Evolutionary conservation across 2,329 filamentous ascomycete genomes (phyloP).

Genomic region (Calonectria pseudoreteaudii): DNA sequence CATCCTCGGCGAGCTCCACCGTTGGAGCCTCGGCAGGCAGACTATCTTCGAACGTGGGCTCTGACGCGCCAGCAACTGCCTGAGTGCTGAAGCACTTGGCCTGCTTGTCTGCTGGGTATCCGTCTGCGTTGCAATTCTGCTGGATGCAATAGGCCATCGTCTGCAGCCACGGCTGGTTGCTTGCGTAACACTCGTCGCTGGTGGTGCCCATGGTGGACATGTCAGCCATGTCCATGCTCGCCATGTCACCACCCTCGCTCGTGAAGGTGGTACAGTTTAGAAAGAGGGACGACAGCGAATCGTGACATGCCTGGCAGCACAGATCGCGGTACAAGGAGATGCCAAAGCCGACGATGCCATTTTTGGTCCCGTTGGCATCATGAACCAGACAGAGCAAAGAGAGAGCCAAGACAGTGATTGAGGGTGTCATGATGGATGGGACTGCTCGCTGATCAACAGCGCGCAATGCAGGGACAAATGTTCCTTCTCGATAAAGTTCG

Average conservation of each 20-base stretch:
- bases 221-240: not conserved
- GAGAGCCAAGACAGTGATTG: not conserved
- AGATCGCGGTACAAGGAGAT: not conserved
- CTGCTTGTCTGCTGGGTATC: not conserved
- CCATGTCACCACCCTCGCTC: not conserved
- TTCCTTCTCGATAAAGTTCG: not conserved
- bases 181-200: not conserved
- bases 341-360: not conserved
- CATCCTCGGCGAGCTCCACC: not conserved
- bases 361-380: not conserved
- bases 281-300: not conserved
- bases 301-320: not conserved
- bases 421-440: not conserved
- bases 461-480: not conserved
- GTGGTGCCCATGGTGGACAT: constrained; percentile 2
- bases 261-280: not conserved
- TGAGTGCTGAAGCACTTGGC: not conserved
- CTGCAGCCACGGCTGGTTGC: not conserved
- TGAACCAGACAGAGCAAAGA: not conserved
- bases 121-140: not conserved
- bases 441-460: not conserved
- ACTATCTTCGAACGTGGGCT: not conserved
- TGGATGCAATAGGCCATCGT: constrained; percentile 8
- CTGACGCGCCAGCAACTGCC: not conserved
- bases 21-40: not conserved